Percentiles rank a stretch among this genome's conserved stretches.
Conservation (phyloP, 1,284 basidiomycete genomes). For the Cutaneotrichosporon cavernicola region DNA sequence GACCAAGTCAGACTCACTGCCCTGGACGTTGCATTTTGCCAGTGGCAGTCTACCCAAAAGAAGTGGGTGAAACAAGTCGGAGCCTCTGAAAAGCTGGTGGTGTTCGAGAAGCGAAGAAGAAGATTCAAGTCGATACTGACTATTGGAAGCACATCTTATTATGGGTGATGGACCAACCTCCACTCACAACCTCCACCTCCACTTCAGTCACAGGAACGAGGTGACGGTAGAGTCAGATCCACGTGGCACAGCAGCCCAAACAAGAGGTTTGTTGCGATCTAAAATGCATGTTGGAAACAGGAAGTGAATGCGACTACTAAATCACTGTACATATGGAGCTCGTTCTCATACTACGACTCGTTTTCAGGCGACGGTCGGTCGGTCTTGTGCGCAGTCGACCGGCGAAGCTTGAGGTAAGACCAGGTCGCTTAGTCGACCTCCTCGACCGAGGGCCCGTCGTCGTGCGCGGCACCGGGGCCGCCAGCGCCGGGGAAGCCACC, state of each 20-base stretch:
- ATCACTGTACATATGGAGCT: conserved; percentile 7
- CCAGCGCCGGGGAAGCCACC: conserved; percentile 54
- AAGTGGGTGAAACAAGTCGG: not conserved
- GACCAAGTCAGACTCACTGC: conserved; percentile 11
- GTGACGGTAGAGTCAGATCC: not conserved
- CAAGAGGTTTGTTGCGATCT: not conserved
- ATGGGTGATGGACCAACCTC: too few relatives aligned
- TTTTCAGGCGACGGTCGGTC: conserved; percentile 1
- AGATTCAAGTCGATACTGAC: not conserved
- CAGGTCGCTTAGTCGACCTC: conserved; percentile 57
- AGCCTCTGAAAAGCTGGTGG: not conserved
- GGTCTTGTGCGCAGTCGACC: not conserved
- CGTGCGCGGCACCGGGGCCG: conserved; percentile 56
- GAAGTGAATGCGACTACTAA: not conserved
- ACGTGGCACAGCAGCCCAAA: not conserved
- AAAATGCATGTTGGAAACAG: conserved; percentile 11
- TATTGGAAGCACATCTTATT: not conserved
- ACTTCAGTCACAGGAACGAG: not conserved
- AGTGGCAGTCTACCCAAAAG: not conserved
- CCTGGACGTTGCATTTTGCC: conserved; percentile 26
- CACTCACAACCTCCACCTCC: conserved; percentile 6
- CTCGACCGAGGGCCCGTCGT: conserved; percentile 59
- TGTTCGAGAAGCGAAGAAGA: not conserved
- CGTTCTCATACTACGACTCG: conserved; percentile 5
- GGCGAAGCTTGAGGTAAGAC: not conserved